Base-by-base conservation (phyloP, 441 rosid genomes). In the Caryocar brasiliense region DNA sequence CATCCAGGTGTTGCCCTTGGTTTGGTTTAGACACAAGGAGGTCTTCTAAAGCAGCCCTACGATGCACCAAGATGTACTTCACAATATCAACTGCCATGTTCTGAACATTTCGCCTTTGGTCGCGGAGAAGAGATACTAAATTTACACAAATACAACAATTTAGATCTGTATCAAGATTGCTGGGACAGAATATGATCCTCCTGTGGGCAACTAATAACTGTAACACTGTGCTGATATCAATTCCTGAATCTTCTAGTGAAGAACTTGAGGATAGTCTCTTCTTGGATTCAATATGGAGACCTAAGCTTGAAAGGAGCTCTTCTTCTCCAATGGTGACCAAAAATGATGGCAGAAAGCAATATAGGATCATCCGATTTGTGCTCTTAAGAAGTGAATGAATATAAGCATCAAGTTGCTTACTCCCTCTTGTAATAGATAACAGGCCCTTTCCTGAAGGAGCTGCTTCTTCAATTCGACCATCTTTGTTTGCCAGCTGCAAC, bases 401-500 rank as follows among this genome's bases (percentile, higher is more conserved):
- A 70, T 85, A 91, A 55, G 89, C 84, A 71, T 91, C 99, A 66
- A 91, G 91, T 61, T 84, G 97, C 71, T 64, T 76, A 69, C 67
- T 82, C 67, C 95, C 84, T 75, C 97, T 85, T 53, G 78, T 77
- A 56, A 91, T 86, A 33, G 97, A 83, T 47, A 94, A 69, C 52
- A 91, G 85, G 66, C 99, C 74, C 75, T 84, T 95, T 67, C 99
- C 98, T 2, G 78, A 64, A 30, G 95, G 98, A 64, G 83, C 72
- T 55, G 85, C 86, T 57, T 77, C 96, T 77, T 95, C 99, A 71
- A 95, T 88, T 40, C 84, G 80, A 32, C 99, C 97, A 81, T 91
- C 89, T 79, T 95, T 90, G 68, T 95, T 91, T 45, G 95, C 98
- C 71, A 95, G 69, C 54, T 85, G 98, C 67, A 95, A 74, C 96